Evolutionary conservation across 192 early-diverging fungal species (phyloP).

Genomic region (Linnemannia schmuckeri): DNA sequence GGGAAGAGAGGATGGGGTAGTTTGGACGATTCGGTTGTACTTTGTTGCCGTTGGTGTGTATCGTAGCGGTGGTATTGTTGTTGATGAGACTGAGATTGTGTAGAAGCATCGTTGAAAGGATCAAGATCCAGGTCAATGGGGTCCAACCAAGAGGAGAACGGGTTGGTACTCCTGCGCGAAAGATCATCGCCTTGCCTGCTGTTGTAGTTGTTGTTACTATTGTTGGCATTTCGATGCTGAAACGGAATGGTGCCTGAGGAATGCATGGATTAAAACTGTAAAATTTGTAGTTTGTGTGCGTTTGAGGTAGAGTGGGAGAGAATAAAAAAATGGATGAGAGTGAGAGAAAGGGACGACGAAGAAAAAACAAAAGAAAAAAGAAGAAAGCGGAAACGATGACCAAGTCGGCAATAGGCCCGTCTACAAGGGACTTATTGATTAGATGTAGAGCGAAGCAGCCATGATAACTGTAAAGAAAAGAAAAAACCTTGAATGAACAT

Average conservation of each 20-base stretch:
- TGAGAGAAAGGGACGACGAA: background rate
- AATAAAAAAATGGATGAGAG: background rate
- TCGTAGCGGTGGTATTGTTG: slow-evolving; percentile 8
- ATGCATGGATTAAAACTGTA: background rate
- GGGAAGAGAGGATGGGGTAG: slow-evolving; percentile 13
- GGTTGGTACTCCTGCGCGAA: slow-evolving; percentile 9
- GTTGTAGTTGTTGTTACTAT: background rate
- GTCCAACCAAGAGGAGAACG: slow-evolving; percentile 16
- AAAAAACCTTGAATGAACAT: background rate
- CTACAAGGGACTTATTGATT: background rate
- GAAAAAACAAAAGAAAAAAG: background rate
- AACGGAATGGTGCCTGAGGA: slow-evolving; percentile 3
- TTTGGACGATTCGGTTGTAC: background rate
- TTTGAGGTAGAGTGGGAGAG: background rate
- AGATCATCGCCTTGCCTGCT: background rate
- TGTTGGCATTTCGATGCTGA: slow-evolving; percentile 1
- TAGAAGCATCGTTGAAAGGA: background rate
- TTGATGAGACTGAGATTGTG: background rate
- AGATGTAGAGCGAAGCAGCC: background rate
- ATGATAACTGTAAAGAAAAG: background rate
- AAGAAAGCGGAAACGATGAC: background rate
- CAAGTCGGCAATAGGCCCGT: background rate
- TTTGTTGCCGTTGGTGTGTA: background rate
- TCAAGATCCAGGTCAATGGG: slow-evolving; percentile 3
- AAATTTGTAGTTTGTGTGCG: background rate